Evolutionary conservation across 495 filamentous ascomycete genomes (phyloP), one percentile per base, ranked within the genome.

Genomic region (Thermothielavioides terrestris): DNA sequence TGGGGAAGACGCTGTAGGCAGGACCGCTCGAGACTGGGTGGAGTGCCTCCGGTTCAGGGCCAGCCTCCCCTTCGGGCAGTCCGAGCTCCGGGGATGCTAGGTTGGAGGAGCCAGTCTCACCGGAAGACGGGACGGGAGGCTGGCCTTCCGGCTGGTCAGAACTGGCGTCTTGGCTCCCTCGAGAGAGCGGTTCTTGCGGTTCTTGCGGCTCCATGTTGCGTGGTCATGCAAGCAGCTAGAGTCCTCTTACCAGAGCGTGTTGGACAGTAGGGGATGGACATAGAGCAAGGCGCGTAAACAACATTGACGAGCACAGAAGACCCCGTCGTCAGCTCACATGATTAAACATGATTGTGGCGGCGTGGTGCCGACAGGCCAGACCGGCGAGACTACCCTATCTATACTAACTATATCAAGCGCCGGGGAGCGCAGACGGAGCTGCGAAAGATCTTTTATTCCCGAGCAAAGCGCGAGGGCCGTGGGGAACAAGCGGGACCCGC

Each of bases 1-100:
- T 68, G 14, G 76, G 73, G 61, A 87, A 86, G 54, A 73, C 71
- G 23, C 72, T 78, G 61, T 83, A 78, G 12, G 67, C 64, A 2
- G 67, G 68, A 3, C 67, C 66, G 28, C 60, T 68, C 7, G 68
- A 57, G n/a, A 65, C 61, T 10, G 57, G 68, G 5, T 52, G 64
- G 9, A 69, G 57, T 18, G 56, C 7, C 38, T 63, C 58, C 23
- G 42, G 51, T 30, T 60, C 61, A 31, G 32, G 30, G 27, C 27
- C 46, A 14, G 22, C 26, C 14, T 42, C 41, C 36, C 7, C 18
- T 21, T 57, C 38, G 31, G 37, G 12, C 15, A 14, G n/a, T 17
- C 4, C 4, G n/a, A 26, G n/a, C 2, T 6, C 18, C 35, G 5
- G 27, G 3, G 42, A 18, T 3, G 15, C 42, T 11, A 12, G 1